These are phyloP conservation scores for Teunomyces tritomae DNA, from an alignment of 805 yeast genomes.

Conservation along the genomic window DNA sequence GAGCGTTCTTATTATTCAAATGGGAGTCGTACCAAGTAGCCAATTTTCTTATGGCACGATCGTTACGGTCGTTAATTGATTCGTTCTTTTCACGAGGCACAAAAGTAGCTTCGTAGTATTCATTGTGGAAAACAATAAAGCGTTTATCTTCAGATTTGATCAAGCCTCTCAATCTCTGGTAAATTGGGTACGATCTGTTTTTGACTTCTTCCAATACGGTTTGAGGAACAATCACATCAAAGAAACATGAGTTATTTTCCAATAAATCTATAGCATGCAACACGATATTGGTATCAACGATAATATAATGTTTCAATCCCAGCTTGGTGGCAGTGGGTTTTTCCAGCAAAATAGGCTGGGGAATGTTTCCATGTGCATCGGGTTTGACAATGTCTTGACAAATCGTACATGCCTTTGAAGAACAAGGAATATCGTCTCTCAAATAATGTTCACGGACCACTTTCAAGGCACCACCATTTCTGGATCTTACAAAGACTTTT, in stretches of 20 bases:
- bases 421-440: constrained; percentile 90
- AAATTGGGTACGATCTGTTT: constrained; percentile 82
- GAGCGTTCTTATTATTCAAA: constrained; percentile 34
- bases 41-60: constrained; percentile 78
- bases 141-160: constrained; percentile 76
- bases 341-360: constrained; percentile 62
- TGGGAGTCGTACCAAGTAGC: constrained; percentile 73
- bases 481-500: constrained; percentile 87
- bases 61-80: constrained; percentile 84
- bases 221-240: constrained; percentile 92
- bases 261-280: constrained; percentile 85
- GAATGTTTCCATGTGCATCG: constrained; percentile 66
- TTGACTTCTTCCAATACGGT: constrained; percentile 92
- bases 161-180: constrained; percentile 75
- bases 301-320: constrained; percentile 73
- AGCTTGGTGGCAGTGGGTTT: constrained; percentile 49
- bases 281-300: constrained; percentile 85
- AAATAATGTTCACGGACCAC: constrained; percentile 92
- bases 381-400: constrained; percentile 59
- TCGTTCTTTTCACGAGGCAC: constrained; percentile 63
- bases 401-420: constrained; percentile 61
- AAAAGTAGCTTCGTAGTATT: constrained; percentile 72
- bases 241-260: constrained; percentile 73
- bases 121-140: constrained; percentile 90
- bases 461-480: constrained; percentile 87